Conservation (phyloP, 345 rosid genomes). For the Citrus mangshanensis region DNA sequence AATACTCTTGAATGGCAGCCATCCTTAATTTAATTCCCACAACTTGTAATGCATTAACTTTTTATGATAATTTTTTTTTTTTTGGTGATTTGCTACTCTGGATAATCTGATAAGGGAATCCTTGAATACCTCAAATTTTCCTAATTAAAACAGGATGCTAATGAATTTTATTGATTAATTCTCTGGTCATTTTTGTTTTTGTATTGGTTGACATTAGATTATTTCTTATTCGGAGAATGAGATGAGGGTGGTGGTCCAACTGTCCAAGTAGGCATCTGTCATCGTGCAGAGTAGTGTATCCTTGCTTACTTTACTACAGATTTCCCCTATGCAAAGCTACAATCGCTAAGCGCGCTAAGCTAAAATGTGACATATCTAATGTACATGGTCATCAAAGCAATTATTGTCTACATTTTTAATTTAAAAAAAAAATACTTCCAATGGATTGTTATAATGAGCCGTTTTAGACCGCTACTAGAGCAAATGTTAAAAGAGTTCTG, state of each 20-base stretch:
- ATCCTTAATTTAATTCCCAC: constrained; percentile 20
- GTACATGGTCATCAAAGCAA: too few species aligned
- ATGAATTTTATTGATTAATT: neutral
- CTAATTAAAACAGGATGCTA: neutral
- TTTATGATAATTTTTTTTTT: neutral
- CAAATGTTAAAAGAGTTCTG: neutral
- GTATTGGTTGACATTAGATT: neutral
- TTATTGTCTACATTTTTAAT: too few species aligned
- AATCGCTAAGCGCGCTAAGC: too few species aligned
- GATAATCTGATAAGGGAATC: neutral
- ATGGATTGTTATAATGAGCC: neutral
- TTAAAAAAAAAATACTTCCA: too few species aligned
- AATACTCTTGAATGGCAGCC: constrained; percentile 68
- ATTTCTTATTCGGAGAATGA: neutral
- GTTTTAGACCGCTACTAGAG: neutral
- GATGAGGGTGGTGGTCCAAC: neutral
- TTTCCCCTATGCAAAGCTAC: too few species aligned
- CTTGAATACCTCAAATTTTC: neutral
- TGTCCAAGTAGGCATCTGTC: too few species aligned
- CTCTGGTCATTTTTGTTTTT: neutral
- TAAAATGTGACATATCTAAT: too few species aligned
- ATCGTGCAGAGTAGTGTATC: too few species aligned
- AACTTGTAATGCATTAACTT: neutral
- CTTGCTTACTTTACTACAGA: too few species aligned
- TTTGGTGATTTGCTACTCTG: neutral